A percentile compares a stretch with the other conserved stretches of the same genome.
Evolutionary conservation across 352 stramenopile species (phyloP).

Genomic region (Phytopythium oedochilum): DNA sequence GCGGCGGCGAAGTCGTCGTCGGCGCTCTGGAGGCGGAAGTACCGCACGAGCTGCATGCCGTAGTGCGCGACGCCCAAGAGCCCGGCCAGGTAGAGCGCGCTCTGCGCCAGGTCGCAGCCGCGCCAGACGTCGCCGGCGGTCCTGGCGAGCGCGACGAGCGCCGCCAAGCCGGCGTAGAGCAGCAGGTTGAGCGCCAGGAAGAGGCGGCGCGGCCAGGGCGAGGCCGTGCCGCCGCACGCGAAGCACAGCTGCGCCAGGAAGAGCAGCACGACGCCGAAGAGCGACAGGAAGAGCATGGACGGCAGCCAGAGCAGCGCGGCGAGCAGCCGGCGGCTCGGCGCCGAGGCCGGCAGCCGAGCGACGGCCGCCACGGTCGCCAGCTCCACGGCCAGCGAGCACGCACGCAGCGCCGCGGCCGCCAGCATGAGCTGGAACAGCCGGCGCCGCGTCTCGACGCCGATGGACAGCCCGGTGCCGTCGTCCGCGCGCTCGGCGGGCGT

Average conservation of each 20-base stretch:
- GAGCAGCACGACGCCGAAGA: slow-evolving; percentile 59
- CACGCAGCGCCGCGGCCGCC: slow-evolving; percentile 33
- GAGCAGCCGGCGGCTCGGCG: slow-evolving; percentile 20
- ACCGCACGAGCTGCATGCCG: slow-evolving; percentile 46
- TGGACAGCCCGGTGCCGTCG: slow-evolving; percentile 26
- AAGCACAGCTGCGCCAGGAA: slow-evolving; percentile 63
- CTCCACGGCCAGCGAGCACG: slow-evolving; percentile 33
- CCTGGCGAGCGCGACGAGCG: slow-evolving; percentile 21
- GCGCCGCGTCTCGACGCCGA: slow-evolving; percentile 46
- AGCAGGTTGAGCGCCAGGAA: slow-evolving; percentile 55
- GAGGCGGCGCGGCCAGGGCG: slow-evolving; percentile 44
- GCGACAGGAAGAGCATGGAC: slow-evolving; percentile 50
- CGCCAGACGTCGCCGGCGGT: slow-evolving; percentile 35
- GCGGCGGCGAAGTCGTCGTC: slow-evolving; percentile 61
- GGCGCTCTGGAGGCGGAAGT: slow-evolving; percentile 42
- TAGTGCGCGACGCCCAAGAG: slow-evolving; percentile 52
- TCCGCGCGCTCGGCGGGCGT: slow-evolving; percentile 20
- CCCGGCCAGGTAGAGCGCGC: slow-evolving; percentile 34
- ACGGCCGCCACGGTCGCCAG: slow-evolving; percentile 25
- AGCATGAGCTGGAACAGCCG: slow-evolving; percentile 54
- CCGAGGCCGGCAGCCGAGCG: slow-evolving; percentile 14
- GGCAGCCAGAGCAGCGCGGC: slow-evolving; percentile 46
- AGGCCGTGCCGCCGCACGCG: slow-evolving; percentile 45
- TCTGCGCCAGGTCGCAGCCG: slow-evolving; percentile 37
- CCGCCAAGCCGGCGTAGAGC: slow-evolving; percentile 36